A percentile compares a stretch with the other conserved stretches of the same genome.
Evolutionary conservation across 768 basidiomycete species (phyloP).

Genomic region (Sistotremastrum suecicum): DNA sequence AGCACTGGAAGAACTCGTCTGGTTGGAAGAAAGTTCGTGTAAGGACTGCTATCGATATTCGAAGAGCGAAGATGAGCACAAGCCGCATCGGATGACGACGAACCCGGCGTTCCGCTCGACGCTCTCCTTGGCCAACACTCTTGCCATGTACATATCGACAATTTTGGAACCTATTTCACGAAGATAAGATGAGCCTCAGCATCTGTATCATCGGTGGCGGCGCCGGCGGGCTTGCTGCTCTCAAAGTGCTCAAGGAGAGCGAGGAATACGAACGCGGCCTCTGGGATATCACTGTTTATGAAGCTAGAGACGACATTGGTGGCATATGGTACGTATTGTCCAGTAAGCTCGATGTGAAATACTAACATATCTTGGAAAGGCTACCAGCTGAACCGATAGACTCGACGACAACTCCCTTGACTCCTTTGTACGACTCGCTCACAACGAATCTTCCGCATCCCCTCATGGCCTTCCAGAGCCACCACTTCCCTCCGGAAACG

Average conservation of each 20-base stretch:
- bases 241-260: conserved; percentile 51
- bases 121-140: no score
- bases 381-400: conserved; percentile 33
- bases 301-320: conserved; percentile 50
- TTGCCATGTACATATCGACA: no score
- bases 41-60: conserved; percentile 46
- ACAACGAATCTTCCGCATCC: conserved; percentile 77
- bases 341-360: not conserved
- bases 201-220: conserved; percentile 71
- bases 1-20: conserved; percentile 90
- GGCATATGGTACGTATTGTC: conserved; percentile 52
- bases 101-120: no score
- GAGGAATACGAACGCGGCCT: conserved; percentile 36
- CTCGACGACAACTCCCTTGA: conserved; percentile 35
- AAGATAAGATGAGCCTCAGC: not conserved
- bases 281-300: conserved; percentile 57
- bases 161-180: no score
- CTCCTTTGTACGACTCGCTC: conserved; percentile 66
- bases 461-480: conserved; percentile 53
- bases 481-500: conserved; percentile 57
- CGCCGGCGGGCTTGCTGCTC: conserved; percentile 54
- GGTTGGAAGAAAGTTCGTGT: conserved; percentile 90
- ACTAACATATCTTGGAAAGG: conserved; percentile 19
- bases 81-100: no score
- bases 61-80: conserved; percentile 21